Conservation (phyloP, 805 yeast genomes). For the Pichia cabralensis region DNA sequence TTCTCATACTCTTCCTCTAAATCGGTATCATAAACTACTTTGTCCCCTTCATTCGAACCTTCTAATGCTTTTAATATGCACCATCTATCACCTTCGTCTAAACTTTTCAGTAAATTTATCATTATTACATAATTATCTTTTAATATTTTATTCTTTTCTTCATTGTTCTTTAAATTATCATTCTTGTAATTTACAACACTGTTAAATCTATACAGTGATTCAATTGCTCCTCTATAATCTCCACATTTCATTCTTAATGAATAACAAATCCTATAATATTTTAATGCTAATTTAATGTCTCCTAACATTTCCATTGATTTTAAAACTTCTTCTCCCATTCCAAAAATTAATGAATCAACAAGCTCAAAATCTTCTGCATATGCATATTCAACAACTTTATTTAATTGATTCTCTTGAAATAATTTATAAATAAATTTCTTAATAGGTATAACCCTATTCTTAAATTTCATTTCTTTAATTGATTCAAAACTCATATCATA, state of each 20-base stretch:
- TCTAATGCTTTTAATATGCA: conserved; percentile 19
- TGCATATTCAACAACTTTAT: conserved; percentile 31
- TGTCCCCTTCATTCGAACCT: conserved; percentile 3
- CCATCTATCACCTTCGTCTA: conserved; percentile 33
- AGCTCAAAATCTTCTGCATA: conserved; percentile 32
- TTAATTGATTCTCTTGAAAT: conserved; percentile 30
- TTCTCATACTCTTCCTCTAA: conserved; percentile 17
- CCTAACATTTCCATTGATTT: conserved; percentile 7
- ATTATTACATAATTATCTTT: conserved; percentile 30
- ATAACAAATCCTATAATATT: conserved; percentile 40
- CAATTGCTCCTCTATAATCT: conserved; percentile 40
- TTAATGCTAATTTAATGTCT: conserved; percentile 26
- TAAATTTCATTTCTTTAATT: conserved; percentile 19
- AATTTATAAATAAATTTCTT: conserved; percentile 29
- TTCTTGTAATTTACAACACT: conserved; percentile 13
- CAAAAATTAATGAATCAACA: conserved; percentile 34
- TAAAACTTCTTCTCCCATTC: conserved; percentile 22
- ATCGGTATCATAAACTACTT: conserved; percentile 12
- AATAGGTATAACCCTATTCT: conserved; percentile 17
- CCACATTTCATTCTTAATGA: conserved; percentile 40
- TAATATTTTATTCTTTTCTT: conserved; percentile 15
- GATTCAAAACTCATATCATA: conserved; percentile 22
- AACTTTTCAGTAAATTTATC: conserved; percentile 29
- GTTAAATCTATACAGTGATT: conserved; percentile 33
- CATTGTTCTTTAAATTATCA: conserved; percentile 4